Evolutionary conservation across 306 rosid species (phyloP).

Genomic region (Mimosa bimucronata): DNA sequence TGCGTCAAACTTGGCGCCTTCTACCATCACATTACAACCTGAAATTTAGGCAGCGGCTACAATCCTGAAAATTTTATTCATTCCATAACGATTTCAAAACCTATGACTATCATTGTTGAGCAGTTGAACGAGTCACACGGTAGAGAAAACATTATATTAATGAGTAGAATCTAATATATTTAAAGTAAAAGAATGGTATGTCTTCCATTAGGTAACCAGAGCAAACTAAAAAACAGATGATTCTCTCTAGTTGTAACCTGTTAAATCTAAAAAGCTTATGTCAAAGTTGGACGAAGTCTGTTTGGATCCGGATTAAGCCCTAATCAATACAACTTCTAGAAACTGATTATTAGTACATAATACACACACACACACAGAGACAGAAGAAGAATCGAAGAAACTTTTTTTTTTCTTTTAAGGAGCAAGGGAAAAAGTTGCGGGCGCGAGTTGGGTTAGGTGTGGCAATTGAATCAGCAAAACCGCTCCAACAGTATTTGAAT

Average conservation of each 20-base stretch:
- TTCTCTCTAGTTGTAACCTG: background rate
- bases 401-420: too few species aligned
- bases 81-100: too few species aligned
- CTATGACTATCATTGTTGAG: background rate
- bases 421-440: background rate
- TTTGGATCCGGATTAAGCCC: background rate
- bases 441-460: background rate
- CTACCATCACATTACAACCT: background rate
- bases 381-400: background rate
- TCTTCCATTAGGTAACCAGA: background rate
- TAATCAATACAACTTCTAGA: background rate
- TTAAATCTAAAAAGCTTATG: background rate
- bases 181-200: too few species aligned
- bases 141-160: too few species aligned
- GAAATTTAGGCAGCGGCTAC: background rate
- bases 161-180: too few species aligned
- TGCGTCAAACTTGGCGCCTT: too few species aligned
- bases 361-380: background rate
- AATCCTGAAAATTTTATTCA: background rate
- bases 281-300: background rate
- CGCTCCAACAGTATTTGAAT: background rate
- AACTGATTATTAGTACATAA: background rate
- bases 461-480: background rate
- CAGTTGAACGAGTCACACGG: background rate
- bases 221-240: background rate